Evolutionary conservation across 2,329 filamentous ascomycete genomes (phyloP), one percentile per base, ranked within the genome.

Genomic region (Diaporthe citriasiana): DNA sequence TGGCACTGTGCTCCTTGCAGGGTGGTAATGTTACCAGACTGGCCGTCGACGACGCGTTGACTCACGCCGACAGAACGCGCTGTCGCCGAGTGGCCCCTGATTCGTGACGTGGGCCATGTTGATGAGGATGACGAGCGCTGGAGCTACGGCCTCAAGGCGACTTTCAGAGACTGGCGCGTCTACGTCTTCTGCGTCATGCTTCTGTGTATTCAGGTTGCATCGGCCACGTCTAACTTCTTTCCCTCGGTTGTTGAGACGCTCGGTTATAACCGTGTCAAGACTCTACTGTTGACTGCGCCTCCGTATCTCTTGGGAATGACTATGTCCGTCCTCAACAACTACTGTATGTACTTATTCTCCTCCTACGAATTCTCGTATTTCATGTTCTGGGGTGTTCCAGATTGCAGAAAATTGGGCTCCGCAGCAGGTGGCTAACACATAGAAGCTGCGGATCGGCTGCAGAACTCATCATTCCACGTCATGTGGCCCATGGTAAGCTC

Each of bases 151-250:
- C 74, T 78, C 73, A 72, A 73, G 70, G 69, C 76, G 77, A 53
- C 77, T 38, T 33, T 77, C 51, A 17, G 33, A 15, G 75, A 78
- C 73, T 75, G 76, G 12, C 70, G 76, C 38, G 76, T 77, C 63
- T 79, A 77, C 76, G 55, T 79, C 33, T 74, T 79, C 1, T 70
- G 74, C 17, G 51, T 77, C 0, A 42, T 78, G 4, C 73, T 77
- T 27, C 76, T 76, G 47, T 78, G 71, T 22, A 76, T 74, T 0
- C 77, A 76, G 0, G 72, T 76, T 13, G 71, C 74, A 25, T 75
- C 79, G 2, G 76, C 76, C 17, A 73, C 77, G 50, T 74, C 60
- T 50, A 78, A 75, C 33, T 79, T 78, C 63, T 79, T 80, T 53
- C 78, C 78, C 0, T 77, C 77, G 0, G 74, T 79, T 3, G 77